Evolutionary conservation across 176 grass and related monocot genomes (phyloP).

Genomic region (Puccinellia tenuiflora): DNA sequence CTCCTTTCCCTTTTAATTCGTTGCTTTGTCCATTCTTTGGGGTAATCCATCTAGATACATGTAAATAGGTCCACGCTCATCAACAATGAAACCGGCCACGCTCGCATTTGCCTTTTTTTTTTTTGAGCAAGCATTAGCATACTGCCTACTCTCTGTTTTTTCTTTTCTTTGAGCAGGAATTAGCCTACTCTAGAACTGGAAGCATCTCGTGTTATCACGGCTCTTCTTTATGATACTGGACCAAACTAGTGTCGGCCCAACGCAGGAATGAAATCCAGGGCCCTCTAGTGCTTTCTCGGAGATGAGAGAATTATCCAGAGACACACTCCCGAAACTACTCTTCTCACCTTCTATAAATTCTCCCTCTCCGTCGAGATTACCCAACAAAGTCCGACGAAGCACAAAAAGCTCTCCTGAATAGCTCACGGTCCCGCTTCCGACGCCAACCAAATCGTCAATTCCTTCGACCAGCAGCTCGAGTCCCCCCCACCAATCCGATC

Average conservation of each 20-base stretch:
- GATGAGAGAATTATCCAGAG: slow-evolving; percentile 22
- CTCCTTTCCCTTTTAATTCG: too few species aligned
- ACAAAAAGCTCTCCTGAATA: not conserved
- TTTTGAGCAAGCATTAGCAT: too few species aligned
- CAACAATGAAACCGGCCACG: too few species aligned
- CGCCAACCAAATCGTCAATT: not conserved
- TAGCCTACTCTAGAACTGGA: not conserved
- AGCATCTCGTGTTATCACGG: slow-evolving; percentile 5
- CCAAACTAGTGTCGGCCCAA: not conserved
- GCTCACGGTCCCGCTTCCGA: not conserved
- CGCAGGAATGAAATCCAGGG: not conserved
- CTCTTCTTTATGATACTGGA: not conserved
- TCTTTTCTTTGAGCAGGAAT: too few species aligned
- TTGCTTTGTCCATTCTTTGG: too few species aligned
- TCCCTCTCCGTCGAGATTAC: not conserved
- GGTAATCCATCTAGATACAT: too few species aligned
- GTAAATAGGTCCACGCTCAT: too few species aligned
- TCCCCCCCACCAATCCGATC: not conserved
- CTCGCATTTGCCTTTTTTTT: too few species aligned
- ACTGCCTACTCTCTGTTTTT: too few species aligned
- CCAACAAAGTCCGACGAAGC: not conserved
- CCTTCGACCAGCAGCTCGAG: not conserved
- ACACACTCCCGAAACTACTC: not conserved
- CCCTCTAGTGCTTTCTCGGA: not conserved
- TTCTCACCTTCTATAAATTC: not conserved